These are phyloP conservation scores for Crithidia mellificae DNA, from an alignment of 208 protist genomes.

Conservation along the genomic window DNA sequence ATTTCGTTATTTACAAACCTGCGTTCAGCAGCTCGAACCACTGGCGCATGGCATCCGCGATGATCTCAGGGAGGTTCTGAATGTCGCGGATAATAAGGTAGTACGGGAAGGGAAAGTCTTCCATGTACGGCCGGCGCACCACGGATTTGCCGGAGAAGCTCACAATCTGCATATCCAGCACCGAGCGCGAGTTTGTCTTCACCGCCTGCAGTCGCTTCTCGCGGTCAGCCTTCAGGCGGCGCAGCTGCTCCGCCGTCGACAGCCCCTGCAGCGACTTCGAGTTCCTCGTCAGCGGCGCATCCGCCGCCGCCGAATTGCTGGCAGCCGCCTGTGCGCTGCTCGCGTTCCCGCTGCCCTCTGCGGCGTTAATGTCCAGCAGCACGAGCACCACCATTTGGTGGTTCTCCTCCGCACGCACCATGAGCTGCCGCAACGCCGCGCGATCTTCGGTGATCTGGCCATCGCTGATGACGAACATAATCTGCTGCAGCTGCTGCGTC, in stretches of 20 bases:
- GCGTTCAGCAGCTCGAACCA: slow-evolving; percentile 97
- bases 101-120: slow-evolving; percentile 99
- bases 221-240: slow-evolving; percentile 84
- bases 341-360: slow-evolving; percentile 6
- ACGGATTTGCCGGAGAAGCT: slow-evolving; percentile 86
- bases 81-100: slow-evolving; percentile 99
- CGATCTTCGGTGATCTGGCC: slow-evolving; percentile 94
- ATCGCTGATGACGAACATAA: slow-evolving; percentile 98
- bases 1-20: slow-evolving; percentile 20
- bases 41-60: slow-evolving; percentile 99
- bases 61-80: slow-evolving; percentile 93
- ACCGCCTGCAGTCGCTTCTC: slow-evolving; percentile 80
- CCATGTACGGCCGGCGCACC: slow-evolving; percentile 95
- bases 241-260: slow-evolving; percentile 78
- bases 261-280: slow-evolving; percentile 62
- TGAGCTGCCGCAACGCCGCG: slow-evolving; percentile 75
- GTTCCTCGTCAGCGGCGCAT: slow-evolving; percentile 33
- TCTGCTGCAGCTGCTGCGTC: slow-evolving; percentile 93
- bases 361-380: slow-evolving; percentile 90
- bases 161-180: slow-evolving; percentile 92
- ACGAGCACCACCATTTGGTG: slow-evolving; percentile 96
- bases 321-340: not conserved
- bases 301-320: not conserved
- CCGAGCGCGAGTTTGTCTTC: slow-evolving; percentile 70
- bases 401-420: slow-evolving; percentile 88